Evolutionary conservation across 305 asterid genomes (phyloP).

Genomic region (Solanum chacoense): DNA sequence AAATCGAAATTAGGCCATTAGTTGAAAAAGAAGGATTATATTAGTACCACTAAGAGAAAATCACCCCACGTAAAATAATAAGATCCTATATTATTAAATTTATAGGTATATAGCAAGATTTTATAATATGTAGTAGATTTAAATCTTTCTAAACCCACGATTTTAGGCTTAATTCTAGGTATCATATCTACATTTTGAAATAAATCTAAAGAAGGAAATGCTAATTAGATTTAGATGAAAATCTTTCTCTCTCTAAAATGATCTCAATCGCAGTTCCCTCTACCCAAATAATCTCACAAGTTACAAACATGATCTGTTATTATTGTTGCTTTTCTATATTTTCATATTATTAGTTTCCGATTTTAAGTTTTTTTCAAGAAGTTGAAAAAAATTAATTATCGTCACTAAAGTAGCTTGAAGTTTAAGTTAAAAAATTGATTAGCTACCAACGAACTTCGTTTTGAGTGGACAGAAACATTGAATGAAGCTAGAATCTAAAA

Average conservation of each 20-base stretch:
- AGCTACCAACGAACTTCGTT: too few species aligned
- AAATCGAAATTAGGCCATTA: background rate
- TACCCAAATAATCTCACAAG: too few species aligned
- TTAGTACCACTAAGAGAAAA: background rate
- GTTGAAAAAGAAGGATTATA: background rate
- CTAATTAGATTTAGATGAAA: background rate
- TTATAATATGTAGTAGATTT: background rate
- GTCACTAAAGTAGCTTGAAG: too few species aligned
- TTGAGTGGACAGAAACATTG: too few species aligned
- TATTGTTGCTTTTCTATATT: too few species aligned
- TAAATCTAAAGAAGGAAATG: background rate
- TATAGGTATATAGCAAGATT: background rate
- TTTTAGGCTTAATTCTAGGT: background rate
- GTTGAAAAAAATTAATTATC: too few species aligned
- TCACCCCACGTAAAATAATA: background rate
- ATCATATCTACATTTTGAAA: background rate
- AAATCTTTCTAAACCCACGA: background rate
- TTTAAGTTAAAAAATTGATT: too few species aligned
- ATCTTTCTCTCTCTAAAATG: too few species aligned
- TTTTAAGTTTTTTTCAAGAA: too few species aligned
- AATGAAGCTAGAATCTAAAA: too few species aligned
- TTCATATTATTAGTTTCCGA: too few species aligned
- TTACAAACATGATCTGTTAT: background rate
- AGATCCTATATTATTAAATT: background rate
- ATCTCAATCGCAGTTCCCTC: background rate